Percentiles rank a stretch among this genome's conserved stretches.
phyloP scores from a whole-genome alignment of 306 rosid species.

The Trifolium repens region DNA sequence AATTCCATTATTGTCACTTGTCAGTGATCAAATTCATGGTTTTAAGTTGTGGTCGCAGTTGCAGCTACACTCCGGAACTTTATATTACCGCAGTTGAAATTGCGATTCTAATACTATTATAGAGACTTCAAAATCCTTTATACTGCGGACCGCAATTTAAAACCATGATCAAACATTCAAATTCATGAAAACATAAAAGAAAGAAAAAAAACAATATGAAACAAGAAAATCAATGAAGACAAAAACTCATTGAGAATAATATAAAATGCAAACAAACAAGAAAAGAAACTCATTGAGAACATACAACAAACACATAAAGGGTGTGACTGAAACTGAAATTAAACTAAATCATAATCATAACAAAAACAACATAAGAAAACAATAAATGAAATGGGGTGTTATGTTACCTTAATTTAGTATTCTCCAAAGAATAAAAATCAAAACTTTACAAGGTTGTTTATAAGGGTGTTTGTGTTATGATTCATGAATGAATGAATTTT shows the following conservation, averaged over 20 bases:
- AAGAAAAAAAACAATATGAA: not conserved
- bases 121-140: not conserved
- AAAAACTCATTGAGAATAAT: slow-evolving; percentile 22
- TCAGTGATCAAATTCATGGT: slow-evolving; percentile 40
- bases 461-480: not conserved
- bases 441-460: slow-evolving; percentile 40
- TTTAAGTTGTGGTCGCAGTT: not conserved
- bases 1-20: slow-evolving; percentile 38
- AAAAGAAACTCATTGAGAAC: slow-evolving; percentile 24
- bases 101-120: not conserved
- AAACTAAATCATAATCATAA: slow-evolving; percentile 1
- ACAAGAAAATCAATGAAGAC: slow-evolving; percentile 4
- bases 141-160: not conserved
- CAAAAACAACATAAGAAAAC: slow-evolving; percentile 12
- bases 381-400: slow-evolving; percentile 39
- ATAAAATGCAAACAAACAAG: not conserved
- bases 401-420: slow-evolving; percentile 52
- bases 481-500: slow-evolving; percentile 26
- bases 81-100: not conserved
- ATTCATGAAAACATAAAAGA: not conserved
- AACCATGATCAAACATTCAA: not conserved
- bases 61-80: not conserved
- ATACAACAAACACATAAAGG: slow-evolving; percentile 5
- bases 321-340: not conserved
- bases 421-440: slow-evolving; percentile 45